A percentile compares a stretch with the other conserved stretches of the same genome.
Evolutionary conservation across 2,329 filamentous ascomycete species (phyloP).

Genomic region (Apiospora saccharicola): DNA sequence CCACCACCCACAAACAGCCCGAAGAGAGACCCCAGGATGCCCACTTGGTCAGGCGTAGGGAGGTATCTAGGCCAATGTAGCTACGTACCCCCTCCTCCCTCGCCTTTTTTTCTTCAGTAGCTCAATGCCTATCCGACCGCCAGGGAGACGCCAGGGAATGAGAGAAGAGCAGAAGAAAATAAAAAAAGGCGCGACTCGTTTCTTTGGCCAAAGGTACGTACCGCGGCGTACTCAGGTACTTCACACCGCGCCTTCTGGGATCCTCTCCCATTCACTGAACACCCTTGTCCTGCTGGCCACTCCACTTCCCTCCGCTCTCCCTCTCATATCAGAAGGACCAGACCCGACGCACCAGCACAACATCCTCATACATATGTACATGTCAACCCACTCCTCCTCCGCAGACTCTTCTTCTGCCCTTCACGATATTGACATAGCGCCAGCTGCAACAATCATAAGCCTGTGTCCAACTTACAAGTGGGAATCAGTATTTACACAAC

Average conservation of each 20-base stretch:
- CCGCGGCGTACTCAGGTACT: constrained; percentile 10
- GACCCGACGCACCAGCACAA: constrained; percentile 24
- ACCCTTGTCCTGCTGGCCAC: constrained; percentile 24
- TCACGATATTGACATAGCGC: constrained; percentile 24
- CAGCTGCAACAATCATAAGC: constrained; percentile 11
- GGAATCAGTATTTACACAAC: constrained; percentile 1
- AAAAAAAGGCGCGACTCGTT: constrained; percentile 22
- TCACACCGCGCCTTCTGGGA: constrained; percentile 25
- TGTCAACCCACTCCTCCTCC: constrained; percentile 41
- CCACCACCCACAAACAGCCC: constrained; percentile 26
- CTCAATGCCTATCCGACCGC: constrained; percentile 21
- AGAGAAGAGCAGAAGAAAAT: not conserved
- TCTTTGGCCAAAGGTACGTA: constrained; percentile 10
- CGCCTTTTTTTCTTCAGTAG: not conserved
- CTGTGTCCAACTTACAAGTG: not conserved
- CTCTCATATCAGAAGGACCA: constrained; percentile 28
- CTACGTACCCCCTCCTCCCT: constrained; percentile 19
- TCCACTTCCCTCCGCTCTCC: constrained; percentile 25
- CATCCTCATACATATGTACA: constrained; percentile 40
- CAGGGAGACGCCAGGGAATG: constrained; percentile 21
- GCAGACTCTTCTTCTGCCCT: constrained; percentile 19
- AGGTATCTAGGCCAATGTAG: constrained; percentile 14
- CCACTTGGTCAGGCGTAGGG: constrained; percentile 14
- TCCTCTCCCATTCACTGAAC: constrained; percentile 18
- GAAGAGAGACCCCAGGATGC: constrained; percentile 23